Evolutionary conservation across 78 protist species (phyloP).

Genomic region (Dictyostelium purpureum): DNA sequence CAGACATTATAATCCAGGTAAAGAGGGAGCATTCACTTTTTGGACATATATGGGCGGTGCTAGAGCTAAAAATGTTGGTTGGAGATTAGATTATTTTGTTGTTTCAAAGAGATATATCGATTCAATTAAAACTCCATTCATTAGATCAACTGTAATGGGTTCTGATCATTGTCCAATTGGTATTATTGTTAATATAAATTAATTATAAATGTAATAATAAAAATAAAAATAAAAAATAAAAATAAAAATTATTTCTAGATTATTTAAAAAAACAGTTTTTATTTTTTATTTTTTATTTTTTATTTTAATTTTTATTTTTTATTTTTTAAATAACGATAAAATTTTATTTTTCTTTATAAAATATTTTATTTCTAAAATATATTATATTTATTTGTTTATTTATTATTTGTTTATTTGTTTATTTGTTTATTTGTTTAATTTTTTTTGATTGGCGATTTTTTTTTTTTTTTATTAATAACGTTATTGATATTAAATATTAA

Average conservation of each 20-base stretch:
- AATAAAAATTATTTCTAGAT: too few relatives aligned
- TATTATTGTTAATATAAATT: conserved; percentile 21
- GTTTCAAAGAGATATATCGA: conserved; percentile 60
- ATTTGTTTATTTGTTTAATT: too few relatives aligned
- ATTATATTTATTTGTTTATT: too few relatives aligned
- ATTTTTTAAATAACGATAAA: too few relatives aligned
- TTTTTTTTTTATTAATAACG: too few relatives aligned
- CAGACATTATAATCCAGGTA: conserved; percentile 78
- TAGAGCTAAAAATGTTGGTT: conserved; percentile 73
- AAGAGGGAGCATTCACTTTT: conserved; percentile 63
- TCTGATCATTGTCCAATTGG: conserved; percentile 81
- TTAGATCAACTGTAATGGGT: conserved; percentile 54
- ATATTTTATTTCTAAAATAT: too few relatives aligned
- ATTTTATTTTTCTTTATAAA: too few relatives aligned
- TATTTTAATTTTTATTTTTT: too few relatives aligned
- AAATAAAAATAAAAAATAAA: background rate
- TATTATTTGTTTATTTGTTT: too few relatives aligned
- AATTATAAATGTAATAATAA: background rate
- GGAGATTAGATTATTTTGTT: conserved; percentile 85
- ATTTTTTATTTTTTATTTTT: too few relatives aligned
- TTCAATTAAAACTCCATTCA: conserved; percentile 25
- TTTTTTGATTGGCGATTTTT: too few relatives aligned
- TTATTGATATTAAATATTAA: too few relatives aligned
- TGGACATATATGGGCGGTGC: conserved; percentile 65
- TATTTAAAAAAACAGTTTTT: background rate